Conservation (phyloP, 495 filamentous ascomycete species). For the Tirmania nivea region DNA sequence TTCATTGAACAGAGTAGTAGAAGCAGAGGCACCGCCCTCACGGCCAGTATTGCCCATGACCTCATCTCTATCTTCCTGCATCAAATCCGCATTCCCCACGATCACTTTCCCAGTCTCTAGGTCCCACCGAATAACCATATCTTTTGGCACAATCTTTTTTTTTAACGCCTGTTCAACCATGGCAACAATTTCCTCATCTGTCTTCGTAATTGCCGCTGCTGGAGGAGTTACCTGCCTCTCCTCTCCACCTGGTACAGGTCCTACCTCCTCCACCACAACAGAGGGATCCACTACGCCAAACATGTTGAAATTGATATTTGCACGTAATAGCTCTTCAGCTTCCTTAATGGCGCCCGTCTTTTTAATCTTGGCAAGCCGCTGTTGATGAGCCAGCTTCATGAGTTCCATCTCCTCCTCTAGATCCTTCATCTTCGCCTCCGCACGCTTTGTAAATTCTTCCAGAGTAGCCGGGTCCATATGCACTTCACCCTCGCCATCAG, state of each 20-base stretch:
- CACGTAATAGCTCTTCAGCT: constrained; percentile 41
- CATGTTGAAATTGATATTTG: constrained; percentile 7
- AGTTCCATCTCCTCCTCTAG: constrained; percentile 59
- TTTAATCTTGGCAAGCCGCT: constrained; percentile 49
- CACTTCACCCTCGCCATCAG: constrained; percentile 44
- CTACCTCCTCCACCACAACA: not conserved
- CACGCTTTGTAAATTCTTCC: constrained; percentile 56
- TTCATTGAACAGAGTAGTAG: not conserved
- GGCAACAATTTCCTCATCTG: constrained; percentile 9
- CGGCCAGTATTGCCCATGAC: not conserved
- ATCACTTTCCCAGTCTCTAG: not conserved
- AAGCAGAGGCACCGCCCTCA: too few relatives aligned
- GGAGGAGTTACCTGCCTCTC: constrained; percentile 79
- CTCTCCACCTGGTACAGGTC: constrained; percentile 7
- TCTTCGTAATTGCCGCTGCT: constrained; percentile 87
- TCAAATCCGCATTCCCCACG: not conserved
- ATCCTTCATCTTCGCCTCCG: constrained; percentile 38
- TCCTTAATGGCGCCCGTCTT: constrained; percentile 39
- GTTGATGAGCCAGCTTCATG: constrained; percentile 57
- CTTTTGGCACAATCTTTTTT: constrained; percentile 11
- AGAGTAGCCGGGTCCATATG: not conserved
- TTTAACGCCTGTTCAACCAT: constrained; percentile 11
- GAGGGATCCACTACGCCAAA: not conserved
- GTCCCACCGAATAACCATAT: constrained; percentile 9
- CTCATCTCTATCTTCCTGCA: not conserved